Percentiles rank a stretch among this genome's conserved stretches.
Conservation (phyloP, 2,329 filamentous ascomycete species). For the Aspergillus sp. region DNA sequence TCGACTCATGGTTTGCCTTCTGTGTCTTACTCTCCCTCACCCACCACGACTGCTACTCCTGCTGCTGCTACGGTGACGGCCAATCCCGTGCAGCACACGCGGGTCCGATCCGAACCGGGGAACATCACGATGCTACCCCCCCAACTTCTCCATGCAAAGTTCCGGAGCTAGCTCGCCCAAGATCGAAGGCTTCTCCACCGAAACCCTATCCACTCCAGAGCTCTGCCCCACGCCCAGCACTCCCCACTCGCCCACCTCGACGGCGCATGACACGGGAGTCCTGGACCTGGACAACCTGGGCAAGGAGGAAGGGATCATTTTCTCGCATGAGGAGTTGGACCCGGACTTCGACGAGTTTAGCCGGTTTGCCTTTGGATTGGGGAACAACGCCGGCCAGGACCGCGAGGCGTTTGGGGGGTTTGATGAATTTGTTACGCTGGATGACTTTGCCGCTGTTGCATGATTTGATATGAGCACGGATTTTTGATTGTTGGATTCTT, state of each 20-base stretch:
- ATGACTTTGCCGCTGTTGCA: slow-evolving; percentile 26
- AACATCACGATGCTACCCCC: not conserved
- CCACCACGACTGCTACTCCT: slow-evolving; percentile 6
- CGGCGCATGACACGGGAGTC: slow-evolving; percentile 4
- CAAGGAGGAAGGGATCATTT: slow-evolving; percentile 17
- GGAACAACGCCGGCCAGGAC: slow-evolving; percentile 15
- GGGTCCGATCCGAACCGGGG: slow-evolving; percentile 15
- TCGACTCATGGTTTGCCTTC: slow-evolving; percentile 14
- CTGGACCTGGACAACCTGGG: slow-evolving; percentile 7
- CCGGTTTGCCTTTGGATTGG: slow-evolving; percentile 26
- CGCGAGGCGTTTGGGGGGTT: slow-evolving; percentile 23
- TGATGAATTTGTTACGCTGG: slow-evolving; percentile 28
- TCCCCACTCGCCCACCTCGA: slow-evolving; percentile 20
- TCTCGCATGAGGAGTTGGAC: slow-evolving; percentile 23
- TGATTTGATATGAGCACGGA: slow-evolving; percentile 9
- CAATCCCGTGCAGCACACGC: slow-evolving; percentile 18
- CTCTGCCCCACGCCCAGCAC: slow-evolving; percentile 28
- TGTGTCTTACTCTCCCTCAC: slow-evolving; percentile 10
- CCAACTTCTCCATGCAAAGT: slow-evolving; percentile 9
- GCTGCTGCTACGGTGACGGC: slow-evolving; percentile 11
- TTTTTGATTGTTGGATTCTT: too few species aligned
- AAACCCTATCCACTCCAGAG: slow-evolving; percentile 27
- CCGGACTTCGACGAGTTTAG: slow-evolving; percentile 29
- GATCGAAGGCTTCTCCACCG: slow-evolving; percentile 18
- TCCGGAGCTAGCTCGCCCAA: slow-evolving; percentile 14